phyloP scores from a whole-genome alignment of 2,329 filamentous ascomycete species.

The Paraconiothyrium sp. region DNA sequence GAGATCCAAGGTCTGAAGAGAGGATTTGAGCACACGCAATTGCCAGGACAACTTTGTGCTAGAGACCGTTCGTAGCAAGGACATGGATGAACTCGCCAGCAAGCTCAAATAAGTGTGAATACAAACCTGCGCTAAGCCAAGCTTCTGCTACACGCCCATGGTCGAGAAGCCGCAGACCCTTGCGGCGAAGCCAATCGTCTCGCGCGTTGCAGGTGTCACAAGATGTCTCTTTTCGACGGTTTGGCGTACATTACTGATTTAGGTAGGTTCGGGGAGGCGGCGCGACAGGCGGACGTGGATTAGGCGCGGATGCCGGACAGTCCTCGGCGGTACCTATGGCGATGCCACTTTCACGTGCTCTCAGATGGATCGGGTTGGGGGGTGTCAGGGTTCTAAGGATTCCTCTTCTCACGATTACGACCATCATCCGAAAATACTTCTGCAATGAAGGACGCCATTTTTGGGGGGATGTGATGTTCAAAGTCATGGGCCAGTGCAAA shows the following conservation, averaged over 20 bases:
- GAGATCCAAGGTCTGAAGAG: too few relatives aligned
- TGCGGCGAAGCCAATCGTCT: background rate
- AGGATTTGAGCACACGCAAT: too few relatives aligned
- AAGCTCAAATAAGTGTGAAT: too few relatives aligned
- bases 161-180: background rate
- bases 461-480: too few relatives aligned
- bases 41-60: too few relatives aligned
- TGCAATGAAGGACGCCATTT: too few relatives aligned
- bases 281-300: background rate
- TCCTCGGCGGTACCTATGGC: background rate
- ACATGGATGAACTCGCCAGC: background rate
- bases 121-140: background rate
- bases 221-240: conserved; percentile 11
- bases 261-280: background rate
- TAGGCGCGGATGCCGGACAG: background rate
- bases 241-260: background rate
- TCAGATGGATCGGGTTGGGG: too few relatives aligned
- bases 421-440: too few relatives aligned
- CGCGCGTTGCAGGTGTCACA: conserved; percentile 10
- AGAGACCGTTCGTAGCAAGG: background rate
- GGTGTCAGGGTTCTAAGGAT: too few relatives aligned
- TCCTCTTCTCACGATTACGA: too few relatives aligned
- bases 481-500: too few relatives aligned
- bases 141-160: background rate
- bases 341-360: too few relatives aligned